Evolutionary conservation across 306 rosid species (phyloP).

Genomic region (Notholithocarpus densiflorus): DNA sequence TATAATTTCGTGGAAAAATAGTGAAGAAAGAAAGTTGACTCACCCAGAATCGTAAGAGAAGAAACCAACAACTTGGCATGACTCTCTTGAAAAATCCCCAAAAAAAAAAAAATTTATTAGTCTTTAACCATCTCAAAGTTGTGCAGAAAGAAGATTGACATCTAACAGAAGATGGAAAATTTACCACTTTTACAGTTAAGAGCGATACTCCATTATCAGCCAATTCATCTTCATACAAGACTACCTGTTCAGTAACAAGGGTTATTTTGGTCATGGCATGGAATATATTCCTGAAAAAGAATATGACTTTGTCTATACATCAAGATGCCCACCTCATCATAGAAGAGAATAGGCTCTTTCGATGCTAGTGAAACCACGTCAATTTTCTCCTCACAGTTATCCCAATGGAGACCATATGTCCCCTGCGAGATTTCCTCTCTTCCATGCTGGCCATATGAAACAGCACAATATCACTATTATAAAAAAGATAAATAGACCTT

Average conservation of each 20-base stretch:
- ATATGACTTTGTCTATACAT: not conserved
- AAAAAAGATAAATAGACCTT: not conserved
- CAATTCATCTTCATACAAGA: conserved; percentile 90
- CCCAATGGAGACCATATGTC: conserved; percentile 56
- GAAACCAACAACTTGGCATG: conserved; percentile 97
- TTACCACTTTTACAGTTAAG: conserved; percentile 96
- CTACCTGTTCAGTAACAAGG: conserved; percentile 59
- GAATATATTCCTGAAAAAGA: conserved; percentile 20
- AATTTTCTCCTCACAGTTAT: conserved; percentile 74
- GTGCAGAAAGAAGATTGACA: not conserved
- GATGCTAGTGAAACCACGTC: conserved; percentile 75
- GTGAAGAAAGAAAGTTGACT: conserved; percentile 33
- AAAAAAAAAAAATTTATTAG: conserved; percentile 30
- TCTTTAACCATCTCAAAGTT: conserved; percentile 19
- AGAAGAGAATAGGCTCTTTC: conserved; percentile 94
- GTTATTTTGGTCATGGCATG: conserved; percentile 21
- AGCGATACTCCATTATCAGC: conserved; percentile 96
- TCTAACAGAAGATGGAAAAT: conserved; percentile 17
- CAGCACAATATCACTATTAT: not conserved
- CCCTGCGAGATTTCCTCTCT: conserved; percentile 35
- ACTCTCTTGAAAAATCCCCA: conserved; percentile 65
- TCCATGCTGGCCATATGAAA: conserved; percentile 37
- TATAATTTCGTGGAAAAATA: conserved; percentile 11
- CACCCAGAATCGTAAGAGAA: conserved; percentile 93
- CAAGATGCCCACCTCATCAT: conserved; percentile 69